phyloP scores from a whole-genome alignment of 768 basidiomycete species.

The Pleurotus giganteus region DNA sequence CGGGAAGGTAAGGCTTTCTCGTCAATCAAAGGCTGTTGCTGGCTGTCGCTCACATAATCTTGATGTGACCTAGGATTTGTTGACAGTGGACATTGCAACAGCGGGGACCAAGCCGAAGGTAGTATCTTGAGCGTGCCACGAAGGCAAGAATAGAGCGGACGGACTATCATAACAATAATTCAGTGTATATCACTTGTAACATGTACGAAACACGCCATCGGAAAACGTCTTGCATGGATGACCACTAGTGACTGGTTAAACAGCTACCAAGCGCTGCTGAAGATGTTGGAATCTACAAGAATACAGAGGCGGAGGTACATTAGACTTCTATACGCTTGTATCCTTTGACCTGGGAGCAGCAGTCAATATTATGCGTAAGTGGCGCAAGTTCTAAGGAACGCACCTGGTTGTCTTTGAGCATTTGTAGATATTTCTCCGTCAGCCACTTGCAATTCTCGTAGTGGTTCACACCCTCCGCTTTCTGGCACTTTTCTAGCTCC shows the following conservation, averaged over 20 bases:
- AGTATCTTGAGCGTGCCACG: neutral
- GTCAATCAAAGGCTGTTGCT: neutral
- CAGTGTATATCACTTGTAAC: neutral
- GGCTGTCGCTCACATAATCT: neutral
- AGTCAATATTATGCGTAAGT: neutral
- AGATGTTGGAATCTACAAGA: neutral
- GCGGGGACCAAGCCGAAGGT: neutral
- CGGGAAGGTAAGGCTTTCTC: conserved; percentile 57
- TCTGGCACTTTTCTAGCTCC: conserved; percentile 87
- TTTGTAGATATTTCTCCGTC: conserved; percentile 74
- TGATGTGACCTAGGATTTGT: conserved; percentile 29
- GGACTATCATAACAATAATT: neutral
- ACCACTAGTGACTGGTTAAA: neutral
- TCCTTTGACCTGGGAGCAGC: conserved; percentile 66
- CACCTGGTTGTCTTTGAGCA: conserved; percentile 82
- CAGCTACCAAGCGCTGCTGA: neutral
- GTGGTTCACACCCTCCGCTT: conserved; percentile 88
- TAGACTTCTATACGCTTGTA: conserved; percentile 73
- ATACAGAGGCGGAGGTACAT: neutral
- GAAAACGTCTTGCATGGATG: no score
- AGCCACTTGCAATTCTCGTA: conserved; percentile 87
- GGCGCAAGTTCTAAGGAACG: conserved; percentile 24
- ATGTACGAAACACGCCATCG: neutral
- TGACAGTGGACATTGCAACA: conserved; percentile 36
- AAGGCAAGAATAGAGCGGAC: neutral